Base-by-base conservation (phyloP, 208 protist species). In the Borovskyia barvae region DNA sequence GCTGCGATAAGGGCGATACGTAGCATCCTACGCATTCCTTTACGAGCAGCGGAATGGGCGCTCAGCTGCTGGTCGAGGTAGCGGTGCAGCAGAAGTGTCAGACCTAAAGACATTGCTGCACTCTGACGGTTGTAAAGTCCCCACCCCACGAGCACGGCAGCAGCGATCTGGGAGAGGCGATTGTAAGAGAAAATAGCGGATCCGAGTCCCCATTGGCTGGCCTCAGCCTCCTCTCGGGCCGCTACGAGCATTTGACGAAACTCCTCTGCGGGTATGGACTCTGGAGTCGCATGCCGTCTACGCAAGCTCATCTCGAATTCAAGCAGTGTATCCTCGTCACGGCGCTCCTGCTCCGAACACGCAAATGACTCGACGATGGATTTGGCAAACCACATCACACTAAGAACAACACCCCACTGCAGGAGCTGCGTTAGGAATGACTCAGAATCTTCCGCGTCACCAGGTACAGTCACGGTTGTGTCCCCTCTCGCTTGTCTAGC, bases 301-400 rank as follows among this genome's bases (percentile, higher is more conserved):
- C 64, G 64, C 49, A 71, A 39, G 49, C 32, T 35, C 49, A 30
- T 37, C 55, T 63, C 64, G 4, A 71, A 28, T 56, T 71, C 64
- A 11, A 24, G 56, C 5, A 89, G 17, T 12, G 58, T 56, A 0
- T 47, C 32, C 35, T 72, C 60, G 40, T 94, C 85, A 5, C 62
- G 60, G 28, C 72, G 32, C 67, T 84, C 73, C 58, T 90, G 81
- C 54, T 91, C 80, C 29, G 39, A 63, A 47, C 71, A 66, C n/a
- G 91, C 91, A 45, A 93, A 81, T 1, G 87, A 75, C 59, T 94
- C 88, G 15, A 96, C 66, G 29, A 94, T 90, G 5, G 87, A 94
- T 66, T 93, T 90, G 17, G 66, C 74, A 53, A 96, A 96, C 70
- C 72, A 96, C 43, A 54, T 48, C 19, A 96, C 76, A 25, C 85